Conservation (phyloP, 768 basidiomycete species). For the Xerocomellus dryophilus region DNA sequence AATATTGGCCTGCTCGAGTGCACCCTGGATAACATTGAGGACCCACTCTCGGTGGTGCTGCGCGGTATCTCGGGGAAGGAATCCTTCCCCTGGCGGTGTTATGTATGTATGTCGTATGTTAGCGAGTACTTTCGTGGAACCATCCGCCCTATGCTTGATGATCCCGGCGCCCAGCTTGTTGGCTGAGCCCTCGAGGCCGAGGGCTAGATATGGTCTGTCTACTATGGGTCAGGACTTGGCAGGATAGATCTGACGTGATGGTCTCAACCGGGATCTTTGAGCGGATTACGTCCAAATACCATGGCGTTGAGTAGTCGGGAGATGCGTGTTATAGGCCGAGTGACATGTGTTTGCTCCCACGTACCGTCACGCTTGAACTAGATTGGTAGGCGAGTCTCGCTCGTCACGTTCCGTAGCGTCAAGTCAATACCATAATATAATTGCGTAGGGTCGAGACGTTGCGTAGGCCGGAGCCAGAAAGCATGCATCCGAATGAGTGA, state of each 20-base stretch:
- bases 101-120: slow-evolving; percentile 99
- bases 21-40: slow-evolving; percentile 74
- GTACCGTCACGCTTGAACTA: no score
- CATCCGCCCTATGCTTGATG: slow-evolving; percentile 76
- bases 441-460: slow-evolving; percentile 3
- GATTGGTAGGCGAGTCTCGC: background rate
- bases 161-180: slow-evolving; percentile 97
- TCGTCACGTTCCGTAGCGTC: background rate
- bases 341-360: background rate
- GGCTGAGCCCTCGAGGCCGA: slow-evolving; percentile 96
- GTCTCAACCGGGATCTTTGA: slow-evolving; percentile 35
- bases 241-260: slow-evolving; percentile 13
- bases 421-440: slow-evolving; percentile 11
- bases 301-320: slow-evolving; percentile 23
- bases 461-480: slow-evolving; percentile 8
- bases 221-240: slow-evolving; percentile 9
- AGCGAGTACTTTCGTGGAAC: slow-evolving; percentile 73
- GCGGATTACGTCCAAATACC: slow-evolving; percentile 16
- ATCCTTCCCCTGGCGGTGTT: slow-evolving; percentile 97
- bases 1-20: slow-evolving; percentile 63
- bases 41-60: slow-evolving; percentile 95
- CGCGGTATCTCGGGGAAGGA: slow-evolving; percentile 93
- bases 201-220: slow-evolving; percentile 77
- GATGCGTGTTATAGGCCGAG: background rate
- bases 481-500: slow-evolving; percentile 16